Conservation (phyloP, 2,329 filamentous ascomycete species). For the Leptographium procerum region DNA sequence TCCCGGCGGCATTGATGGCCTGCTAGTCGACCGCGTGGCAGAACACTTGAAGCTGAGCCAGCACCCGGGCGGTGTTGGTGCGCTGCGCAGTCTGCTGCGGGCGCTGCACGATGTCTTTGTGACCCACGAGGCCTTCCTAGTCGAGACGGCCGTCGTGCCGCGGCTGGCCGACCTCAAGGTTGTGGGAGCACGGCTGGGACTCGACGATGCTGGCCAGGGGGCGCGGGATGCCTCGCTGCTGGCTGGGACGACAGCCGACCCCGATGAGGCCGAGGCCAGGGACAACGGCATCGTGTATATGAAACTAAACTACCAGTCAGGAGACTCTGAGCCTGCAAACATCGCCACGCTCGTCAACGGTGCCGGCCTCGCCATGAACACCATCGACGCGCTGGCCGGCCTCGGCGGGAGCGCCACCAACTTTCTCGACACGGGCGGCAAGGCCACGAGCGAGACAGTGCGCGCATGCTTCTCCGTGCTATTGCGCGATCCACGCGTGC, state of each 20-base stretch:
- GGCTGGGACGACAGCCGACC: constrained; percentile 17
- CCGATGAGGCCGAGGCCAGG: constrained; percentile 26
- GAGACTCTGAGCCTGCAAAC: constrained; percentile 29
- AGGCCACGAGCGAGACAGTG: constrained; percentile 74
- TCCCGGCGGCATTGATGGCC: constrained; percentile 30
- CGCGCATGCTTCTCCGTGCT: constrained; percentile 66
- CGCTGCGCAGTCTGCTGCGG: constrained; percentile 37
- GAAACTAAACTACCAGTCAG: constrained; percentile 37
- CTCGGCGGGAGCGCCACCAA: constrained; percentile 63
- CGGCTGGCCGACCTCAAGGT: constrained; percentile 13
- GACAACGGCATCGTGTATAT: constrained; percentile 71
- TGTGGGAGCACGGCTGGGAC: constrained; percentile 30
- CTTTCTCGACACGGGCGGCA: constrained; percentile 82
- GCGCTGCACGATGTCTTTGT: constrained; percentile 40
- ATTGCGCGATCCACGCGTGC: constrained; percentile 58
- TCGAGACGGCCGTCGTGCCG: constrained; percentile 26
- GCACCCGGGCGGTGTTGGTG: constrained; percentile 24
- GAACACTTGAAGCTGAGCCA: constrained; percentile 42
- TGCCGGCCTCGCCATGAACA: constrained; percentile 85
- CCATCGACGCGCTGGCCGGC: constrained; percentile 63
- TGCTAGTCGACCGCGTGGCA: constrained; percentile 28
- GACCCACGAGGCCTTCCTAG: constrained; percentile 32
- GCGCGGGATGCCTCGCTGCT: constrained; percentile 22
- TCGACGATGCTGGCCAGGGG: constrained; percentile 33
- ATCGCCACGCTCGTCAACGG: constrained; percentile 84